Percentiles rank a stretch among this genome's conserved stretches.
These are phyloP conservation scores for Plasmodium coatneyi DNA, from an alignment of 169 alveolate genomes.

Conservation along the genomic window DNA sequence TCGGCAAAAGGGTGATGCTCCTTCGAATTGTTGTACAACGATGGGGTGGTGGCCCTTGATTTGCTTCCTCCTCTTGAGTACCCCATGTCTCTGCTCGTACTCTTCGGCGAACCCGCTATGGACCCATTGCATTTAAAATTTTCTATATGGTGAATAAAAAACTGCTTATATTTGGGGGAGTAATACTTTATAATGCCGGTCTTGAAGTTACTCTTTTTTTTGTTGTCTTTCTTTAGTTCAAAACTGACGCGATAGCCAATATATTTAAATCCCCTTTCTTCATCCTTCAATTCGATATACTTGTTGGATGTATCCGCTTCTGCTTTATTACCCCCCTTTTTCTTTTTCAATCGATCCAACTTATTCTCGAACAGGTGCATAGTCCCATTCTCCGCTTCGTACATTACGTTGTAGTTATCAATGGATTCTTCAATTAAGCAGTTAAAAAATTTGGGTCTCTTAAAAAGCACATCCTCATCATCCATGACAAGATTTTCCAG, in stretches of 20 bases:
- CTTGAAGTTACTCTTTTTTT: slow-evolving; percentile 48
- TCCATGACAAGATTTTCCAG: slow-evolving; percentile 64
- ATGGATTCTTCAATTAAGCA: slow-evolving; percentile 42
- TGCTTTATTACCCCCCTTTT: neutral
- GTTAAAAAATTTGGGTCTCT: slow-evolving; percentile 67
- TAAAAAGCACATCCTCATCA: slow-evolving; percentile 52
- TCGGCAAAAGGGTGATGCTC: neutral
- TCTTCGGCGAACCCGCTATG: slow-evolving; percentile 17
- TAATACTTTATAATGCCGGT: slow-evolving; percentile 70
- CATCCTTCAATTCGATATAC: slow-evolving; percentile 69
- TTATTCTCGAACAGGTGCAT: slow-evolving; percentile 18
- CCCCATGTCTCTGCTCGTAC: neutral
- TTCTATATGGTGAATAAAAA: slow-evolving; percentile 68
- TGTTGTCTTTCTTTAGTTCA: slow-evolving; percentile 66
- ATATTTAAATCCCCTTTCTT: slow-evolving; percentile 66
- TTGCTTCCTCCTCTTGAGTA: neutral
- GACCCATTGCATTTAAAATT: slow-evolving; percentile 2
- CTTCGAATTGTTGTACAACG: neutral
- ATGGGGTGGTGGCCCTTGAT: neutral
- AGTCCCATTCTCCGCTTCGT: slow-evolving; percentile 48
- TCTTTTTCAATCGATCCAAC: slow-evolving; percentile 26
- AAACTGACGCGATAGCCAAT: slow-evolving; percentile 74
- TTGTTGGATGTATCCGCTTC: slow-evolving; percentile 16
- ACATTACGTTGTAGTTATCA: slow-evolving; percentile 24
- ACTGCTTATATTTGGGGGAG: slow-evolving; percentile 72